These are phyloP conservation scores for Lipomyces chichibuensis DNA, from an alignment of 805 yeast species.

Conservation along the genomic window DNA sequence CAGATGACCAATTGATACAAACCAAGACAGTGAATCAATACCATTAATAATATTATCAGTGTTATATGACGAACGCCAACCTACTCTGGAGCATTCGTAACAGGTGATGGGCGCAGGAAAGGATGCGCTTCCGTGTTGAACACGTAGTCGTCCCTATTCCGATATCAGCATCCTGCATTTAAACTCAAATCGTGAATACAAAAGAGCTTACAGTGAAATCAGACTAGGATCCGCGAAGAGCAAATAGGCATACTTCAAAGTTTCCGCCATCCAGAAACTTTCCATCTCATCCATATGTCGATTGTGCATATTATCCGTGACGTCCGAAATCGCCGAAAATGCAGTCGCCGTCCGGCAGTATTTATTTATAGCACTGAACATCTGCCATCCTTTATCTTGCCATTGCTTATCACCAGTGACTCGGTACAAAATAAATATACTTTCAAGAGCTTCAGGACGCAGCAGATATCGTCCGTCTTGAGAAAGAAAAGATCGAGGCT, in stretches of 20 bases:
- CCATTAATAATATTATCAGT: background rate
- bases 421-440: slow-evolving; percentile 61
- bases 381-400: slow-evolving; percentile 58
- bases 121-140: slow-evolving; percentile 69
- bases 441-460: slow-evolving; percentile 65
- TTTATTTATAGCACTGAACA: slow-evolving; percentile 49
- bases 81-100: slow-evolving; percentile 20
- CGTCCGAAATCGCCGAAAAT: slow-evolving; percentile 49
- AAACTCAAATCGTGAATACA: background rate
- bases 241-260: slow-evolving; percentile 59
- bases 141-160: slow-evolving; percentile 53
- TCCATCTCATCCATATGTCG: slow-evolving; percentile 43
- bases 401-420: slow-evolving; percentile 62
- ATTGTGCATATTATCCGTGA: slow-evolving; percentile 43
- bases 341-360: slow-evolving; percentile 43
- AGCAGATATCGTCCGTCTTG: slow-evolving; percentile 48
- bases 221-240: slow-evolving; percentile 50
- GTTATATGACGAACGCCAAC: background rate
- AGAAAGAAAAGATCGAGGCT: slow-evolving; percentile 29
- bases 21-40: background rate
- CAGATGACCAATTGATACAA: background rate
- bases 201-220: slow-evolving; percentile 44
- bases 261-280: slow-evolving; percentile 60
- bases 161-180: background rate
- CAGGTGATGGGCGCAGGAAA: slow-evolving; percentile 41